These are phyloP conservation scores for Adansonia rubrostipa DNA, from an alignment of 441 rosid genomes.

Conservation along the genomic window DNA sequence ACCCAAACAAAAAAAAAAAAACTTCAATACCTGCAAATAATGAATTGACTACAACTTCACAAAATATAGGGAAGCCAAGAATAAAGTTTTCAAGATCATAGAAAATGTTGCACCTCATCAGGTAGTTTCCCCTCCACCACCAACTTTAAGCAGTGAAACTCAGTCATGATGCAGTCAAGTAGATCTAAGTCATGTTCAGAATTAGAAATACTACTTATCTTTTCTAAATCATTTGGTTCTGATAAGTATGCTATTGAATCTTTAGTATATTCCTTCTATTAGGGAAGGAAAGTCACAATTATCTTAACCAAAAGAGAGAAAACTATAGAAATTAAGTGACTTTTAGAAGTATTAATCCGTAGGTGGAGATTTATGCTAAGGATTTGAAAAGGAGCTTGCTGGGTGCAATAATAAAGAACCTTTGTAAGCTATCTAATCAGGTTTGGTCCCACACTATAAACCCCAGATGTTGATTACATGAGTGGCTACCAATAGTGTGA, in stretches of 20 bases:
- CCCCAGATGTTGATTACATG: background rate
- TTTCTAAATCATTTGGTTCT: background rate
- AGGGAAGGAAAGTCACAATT: background rate
- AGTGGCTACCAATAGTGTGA: background rate
- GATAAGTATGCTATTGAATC: background rate
- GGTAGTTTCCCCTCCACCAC: background rate
- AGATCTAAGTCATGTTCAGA: constrained; percentile 8
- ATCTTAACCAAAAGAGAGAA: background rate
- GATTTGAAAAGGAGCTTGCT: background rate
- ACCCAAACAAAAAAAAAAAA: too few species aligned
- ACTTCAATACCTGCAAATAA: too few species aligned
- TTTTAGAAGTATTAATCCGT: constrained; percentile 3
- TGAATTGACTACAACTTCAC: background rate
- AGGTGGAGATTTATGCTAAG: constrained; percentile 15
- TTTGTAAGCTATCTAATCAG: constrained; percentile 12
- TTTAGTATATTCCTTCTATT: background rate
- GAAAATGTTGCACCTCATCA: background rate
- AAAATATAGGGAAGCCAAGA: background rate
- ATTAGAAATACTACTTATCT: background rate
- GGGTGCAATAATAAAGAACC: background rate
- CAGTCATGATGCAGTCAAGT: background rate
- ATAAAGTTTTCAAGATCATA: background rate
- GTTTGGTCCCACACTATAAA: background rate
- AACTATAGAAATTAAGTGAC: background rate
- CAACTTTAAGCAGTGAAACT: constrained; percentile 15